Evolutionary conservation across 352 stramenopile genomes (phyloP).

Genomic region (Phytophthora sp.): DNA sequence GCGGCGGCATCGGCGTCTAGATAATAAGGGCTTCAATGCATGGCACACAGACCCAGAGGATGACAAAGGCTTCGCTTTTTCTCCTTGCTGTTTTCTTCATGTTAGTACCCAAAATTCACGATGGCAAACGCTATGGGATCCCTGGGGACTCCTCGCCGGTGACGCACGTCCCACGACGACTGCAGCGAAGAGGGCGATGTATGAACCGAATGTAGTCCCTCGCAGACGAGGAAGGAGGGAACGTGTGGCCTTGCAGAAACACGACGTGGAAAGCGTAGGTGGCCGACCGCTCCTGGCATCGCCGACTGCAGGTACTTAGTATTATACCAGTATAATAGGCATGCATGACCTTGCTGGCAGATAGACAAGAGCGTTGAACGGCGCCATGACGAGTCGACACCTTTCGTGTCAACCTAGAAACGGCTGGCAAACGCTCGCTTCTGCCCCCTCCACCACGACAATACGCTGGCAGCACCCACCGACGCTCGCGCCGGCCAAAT

Average conservation of each 20-base stretch:
- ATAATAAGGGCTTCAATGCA: not conserved
- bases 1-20: not conserved
- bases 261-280: conserved; percentile 35
- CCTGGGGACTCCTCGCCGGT: conserved; percentile 13
- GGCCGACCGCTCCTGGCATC: conserved; percentile 16
- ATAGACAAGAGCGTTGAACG: not conserved
- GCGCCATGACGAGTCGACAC: not conserved
- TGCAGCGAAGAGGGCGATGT: not conserved
- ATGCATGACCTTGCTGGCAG: not conserved
- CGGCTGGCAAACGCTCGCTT: conserved; percentile 1
- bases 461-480: conserved; percentile 13
- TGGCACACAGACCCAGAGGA: conserved; percentile 1
- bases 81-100: conserved; percentile 1
- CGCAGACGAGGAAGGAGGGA: conserved; percentile 48
- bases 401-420: conserved; percentile 11
- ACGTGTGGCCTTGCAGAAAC: conserved; percentile 27
- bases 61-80: not conserved
- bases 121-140: not conserved
- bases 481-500: not conserved
- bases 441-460: conserved; percentile 11
- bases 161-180: conserved; percentile 25
- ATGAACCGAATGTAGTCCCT: not conserved
- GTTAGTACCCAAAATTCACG: conserved; percentile 5
- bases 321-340: too few relatives aligned
- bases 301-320: not conserved